A percentile compares a stretch with the other conserved stretches of the same genome.
Evolutionary conservation across 1,139 yeast species (phyloP).

Genomic region (Geotrichum carabidarum): DNA sequence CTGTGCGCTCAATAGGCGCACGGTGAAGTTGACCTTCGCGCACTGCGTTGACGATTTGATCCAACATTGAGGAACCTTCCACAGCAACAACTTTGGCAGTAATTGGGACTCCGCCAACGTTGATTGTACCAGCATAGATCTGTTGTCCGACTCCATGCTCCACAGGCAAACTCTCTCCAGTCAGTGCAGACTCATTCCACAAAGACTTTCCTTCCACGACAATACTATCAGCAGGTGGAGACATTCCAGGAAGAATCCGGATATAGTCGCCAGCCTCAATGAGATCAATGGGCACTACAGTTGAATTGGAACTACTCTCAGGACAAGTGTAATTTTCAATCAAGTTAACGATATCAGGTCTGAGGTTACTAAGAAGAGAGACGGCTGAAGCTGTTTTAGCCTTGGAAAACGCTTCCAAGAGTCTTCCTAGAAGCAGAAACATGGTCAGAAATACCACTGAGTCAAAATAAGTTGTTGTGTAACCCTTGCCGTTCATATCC

Average conservation of each 20-base stretch:
- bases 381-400: conserved; percentile 64
- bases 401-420: conserved; percentile 62
- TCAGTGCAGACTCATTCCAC: conserved; percentile 72
- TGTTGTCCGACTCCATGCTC: conserved; percentile 58
- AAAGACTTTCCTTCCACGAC: conserved; percentile 53
- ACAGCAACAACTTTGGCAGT: conserved; percentile 55
- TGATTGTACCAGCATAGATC: conserved; percentile 67
- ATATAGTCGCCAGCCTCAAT: conserved; percentile 63
- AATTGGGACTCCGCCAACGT: conserved; percentile 52
- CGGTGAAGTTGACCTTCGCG: conserved; percentile 68
- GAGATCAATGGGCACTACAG: conserved; percentile 42
- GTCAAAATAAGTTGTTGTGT: conserved; percentile 66
- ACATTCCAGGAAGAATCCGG: conserved; percentile 57
- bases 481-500: conserved; percentile 39
- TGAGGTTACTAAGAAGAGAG: conserved; percentile 48
- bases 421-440: conserved; percentile 63
- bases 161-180: conserved; percentile 73
- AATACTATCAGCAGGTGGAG: conserved; percentile 69
- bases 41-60: conserved; percentile 64
- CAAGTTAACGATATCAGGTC: conserved; percentile 49
- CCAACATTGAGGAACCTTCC: conserved; percentile 62
- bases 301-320: conserved; percentile 8
- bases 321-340: conserved; percentile 37
- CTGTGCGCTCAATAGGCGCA: conserved; percentile 70
- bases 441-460: conserved; percentile 72